Conservation (phyloP, 148 eudicot species). For the Polygonum maritimum region DNA sequence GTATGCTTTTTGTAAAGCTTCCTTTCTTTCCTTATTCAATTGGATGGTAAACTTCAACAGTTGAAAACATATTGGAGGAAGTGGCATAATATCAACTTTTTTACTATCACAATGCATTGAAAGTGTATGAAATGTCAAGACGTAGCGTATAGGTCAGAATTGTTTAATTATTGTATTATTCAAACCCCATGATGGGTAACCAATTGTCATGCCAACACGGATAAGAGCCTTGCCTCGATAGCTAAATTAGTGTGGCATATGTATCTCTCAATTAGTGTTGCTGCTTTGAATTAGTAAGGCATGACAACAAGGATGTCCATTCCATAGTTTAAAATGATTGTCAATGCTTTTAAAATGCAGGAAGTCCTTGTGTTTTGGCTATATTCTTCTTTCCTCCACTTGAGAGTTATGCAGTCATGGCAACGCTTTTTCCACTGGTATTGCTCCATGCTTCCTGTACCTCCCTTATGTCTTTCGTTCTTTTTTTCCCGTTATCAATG, state of each 20-base stretch:
- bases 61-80: neutral
- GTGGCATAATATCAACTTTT: neutral
- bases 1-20: conserved; percentile 24
- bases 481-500: conserved; percentile 2
- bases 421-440: conserved; percentile 91
- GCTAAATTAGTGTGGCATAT: neutral
- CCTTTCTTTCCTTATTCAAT: conserved; percentile 7
- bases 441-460: neutral
- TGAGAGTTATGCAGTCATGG: conserved; percentile 89
- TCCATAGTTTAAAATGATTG: neutral
- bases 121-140: neutral
- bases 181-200: neutral
- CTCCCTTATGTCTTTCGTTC: neutral
- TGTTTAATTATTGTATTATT: neutral
- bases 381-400: conserved; percentile 68
- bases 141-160: neutral
- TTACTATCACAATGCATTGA: neutral
- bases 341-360: conserved; percentile 33
- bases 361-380: conserved; percentile 84
- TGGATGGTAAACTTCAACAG: neutral
- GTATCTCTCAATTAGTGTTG: neutral
- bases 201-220: neutral
- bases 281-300: neutral
- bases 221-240: neutral
- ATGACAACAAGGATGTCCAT: neutral